Evolutionary conservation across 2,329 filamentous ascomycete genomes (phyloP).

Genomic region (Rhinocladiella mackenziei): DNA sequence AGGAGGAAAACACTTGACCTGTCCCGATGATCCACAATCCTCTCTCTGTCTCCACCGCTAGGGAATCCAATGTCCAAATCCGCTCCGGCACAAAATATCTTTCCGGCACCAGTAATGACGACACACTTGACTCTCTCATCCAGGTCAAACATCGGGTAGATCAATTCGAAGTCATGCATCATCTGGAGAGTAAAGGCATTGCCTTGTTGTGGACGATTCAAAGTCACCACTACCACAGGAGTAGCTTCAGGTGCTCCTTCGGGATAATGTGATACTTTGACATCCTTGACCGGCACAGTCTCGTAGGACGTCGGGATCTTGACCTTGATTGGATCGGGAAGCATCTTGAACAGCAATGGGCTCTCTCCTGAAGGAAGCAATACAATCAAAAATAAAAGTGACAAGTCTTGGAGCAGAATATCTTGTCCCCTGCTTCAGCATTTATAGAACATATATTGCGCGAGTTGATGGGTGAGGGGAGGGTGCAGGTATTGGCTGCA

Average conservation of each 20-base stretch:
- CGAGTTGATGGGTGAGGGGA: too few species aligned
- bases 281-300: constrained; percentile 26
- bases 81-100: constrained; percentile 54
- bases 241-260: constrained; percentile 26
- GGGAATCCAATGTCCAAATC: constrained; percentile 53
- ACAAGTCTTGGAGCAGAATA: too few species aligned
- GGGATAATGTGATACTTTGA: constrained; percentile 18
- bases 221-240: constrained; percentile 46
- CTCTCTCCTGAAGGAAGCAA: too few species aligned
- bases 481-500: too few species aligned
- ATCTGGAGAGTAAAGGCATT: constrained; percentile 56
- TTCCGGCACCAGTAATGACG: constrained; percentile 52
- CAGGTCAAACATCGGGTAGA: constrained; percentile 48
- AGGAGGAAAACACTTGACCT: constrained; percentile 47
- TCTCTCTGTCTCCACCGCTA: constrained; percentile 39
- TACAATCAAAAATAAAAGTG: too few species aligned
- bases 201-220: constrained; percentile 55
- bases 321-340: neutral
- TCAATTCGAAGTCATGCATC: constrained; percentile 44
- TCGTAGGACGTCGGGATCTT: constrained; percentile 34
- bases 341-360: neutral
- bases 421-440: too few species aligned
- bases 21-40: constrained; percentile 50
- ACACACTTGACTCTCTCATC: constrained; percentile 54
- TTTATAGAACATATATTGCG: too few species aligned